These are phyloP conservation scores for Yamadazyma atlantica DNA, from an alignment of 1,139 yeast genomes.

Conservation along the genomic window DNA sequence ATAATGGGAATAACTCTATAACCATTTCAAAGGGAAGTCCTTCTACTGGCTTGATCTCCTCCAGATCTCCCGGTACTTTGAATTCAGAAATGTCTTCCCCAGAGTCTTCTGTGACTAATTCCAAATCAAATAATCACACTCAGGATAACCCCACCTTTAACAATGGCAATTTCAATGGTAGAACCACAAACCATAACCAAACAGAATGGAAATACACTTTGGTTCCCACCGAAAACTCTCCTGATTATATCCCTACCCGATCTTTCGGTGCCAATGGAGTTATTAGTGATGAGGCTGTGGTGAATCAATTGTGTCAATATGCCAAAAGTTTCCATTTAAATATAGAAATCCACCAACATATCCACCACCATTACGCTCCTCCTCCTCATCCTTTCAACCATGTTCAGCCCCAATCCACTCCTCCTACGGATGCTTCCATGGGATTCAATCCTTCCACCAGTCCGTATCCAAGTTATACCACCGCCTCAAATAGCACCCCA, in stretches of 20 bases:
- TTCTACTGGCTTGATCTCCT: neutral
- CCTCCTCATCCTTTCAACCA: slow-evolving; percentile 28
- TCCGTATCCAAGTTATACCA: slow-evolving; percentile 19
- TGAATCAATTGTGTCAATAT: slow-evolving; percentile 55
- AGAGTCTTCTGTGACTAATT: neutral
- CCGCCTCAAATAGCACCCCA: slow-evolving; percentile 51
- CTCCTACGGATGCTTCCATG: slow-evolving; percentile 3
- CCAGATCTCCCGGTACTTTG: neutral
- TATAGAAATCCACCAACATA: slow-evolving; percentile 81
- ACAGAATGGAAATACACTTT: slow-evolving; percentile 38
- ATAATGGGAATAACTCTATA: slow-evolving; percentile 15
- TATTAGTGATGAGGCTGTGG: slow-evolving; percentile 53
- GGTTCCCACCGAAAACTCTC: slow-evolving; percentile 12
- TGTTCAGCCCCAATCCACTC: slow-evolving; percentile 10
- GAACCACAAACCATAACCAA: slow-evolving; percentile 1
- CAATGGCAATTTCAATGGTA: slow-evolving; percentile 1
- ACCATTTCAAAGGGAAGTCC: neutral
- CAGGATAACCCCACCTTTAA: neutral
- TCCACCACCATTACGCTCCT: slow-evolving; percentile 65
- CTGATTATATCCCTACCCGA: slow-evolving; percentile 13
- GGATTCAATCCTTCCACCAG: slow-evolving; percentile 68
- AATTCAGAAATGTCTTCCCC: neutral
- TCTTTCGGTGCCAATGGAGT: slow-evolving; percentile 44
- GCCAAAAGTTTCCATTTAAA: slow-evolving; percentile 62
- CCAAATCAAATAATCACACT: neutral